Evolutionary conservation across 495 filamentous ascomycete species (phyloP).

Genomic region (Tuber brumale): DNA sequence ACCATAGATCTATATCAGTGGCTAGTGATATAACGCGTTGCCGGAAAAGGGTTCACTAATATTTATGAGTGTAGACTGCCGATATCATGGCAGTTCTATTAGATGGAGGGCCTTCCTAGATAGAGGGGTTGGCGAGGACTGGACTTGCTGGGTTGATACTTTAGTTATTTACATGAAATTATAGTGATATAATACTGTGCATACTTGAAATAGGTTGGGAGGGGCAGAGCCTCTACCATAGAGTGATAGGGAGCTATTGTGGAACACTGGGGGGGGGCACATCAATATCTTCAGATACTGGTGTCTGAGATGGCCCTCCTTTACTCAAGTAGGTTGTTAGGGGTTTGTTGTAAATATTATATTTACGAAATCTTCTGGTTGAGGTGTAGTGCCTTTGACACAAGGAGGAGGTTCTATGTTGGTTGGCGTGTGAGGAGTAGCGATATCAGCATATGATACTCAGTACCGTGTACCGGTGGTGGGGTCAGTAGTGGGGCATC

Average conservation of each 20-base stretch:
- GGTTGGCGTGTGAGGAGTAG: not conserved
- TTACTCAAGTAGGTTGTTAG: not conserved
- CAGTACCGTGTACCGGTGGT: not conserved
- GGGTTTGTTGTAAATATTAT: not conserved
- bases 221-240: not conserved
- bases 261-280: not conserved
- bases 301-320: not conserved
- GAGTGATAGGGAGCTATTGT: not conserved
- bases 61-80: not conserved
- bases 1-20: not conserved
- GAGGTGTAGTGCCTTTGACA: not conserved
- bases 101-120: not conserved
- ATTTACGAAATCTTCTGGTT: not conserved
- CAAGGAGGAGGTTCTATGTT: too few species aligned
- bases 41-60: not conserved
- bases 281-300: not conserved
- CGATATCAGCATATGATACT: not conserved
- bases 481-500: not conserved
- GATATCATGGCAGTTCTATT: not conserved
- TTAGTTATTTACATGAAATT: not conserved
- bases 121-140: not conserved
- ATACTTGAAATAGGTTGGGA: not conserved
- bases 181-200: not conserved
- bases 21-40: not conserved
- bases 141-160: not conserved